Base-by-base conservation (phyloP, 352 stramenopile genomes). In the Saprolegnia parasitica region DNA sequence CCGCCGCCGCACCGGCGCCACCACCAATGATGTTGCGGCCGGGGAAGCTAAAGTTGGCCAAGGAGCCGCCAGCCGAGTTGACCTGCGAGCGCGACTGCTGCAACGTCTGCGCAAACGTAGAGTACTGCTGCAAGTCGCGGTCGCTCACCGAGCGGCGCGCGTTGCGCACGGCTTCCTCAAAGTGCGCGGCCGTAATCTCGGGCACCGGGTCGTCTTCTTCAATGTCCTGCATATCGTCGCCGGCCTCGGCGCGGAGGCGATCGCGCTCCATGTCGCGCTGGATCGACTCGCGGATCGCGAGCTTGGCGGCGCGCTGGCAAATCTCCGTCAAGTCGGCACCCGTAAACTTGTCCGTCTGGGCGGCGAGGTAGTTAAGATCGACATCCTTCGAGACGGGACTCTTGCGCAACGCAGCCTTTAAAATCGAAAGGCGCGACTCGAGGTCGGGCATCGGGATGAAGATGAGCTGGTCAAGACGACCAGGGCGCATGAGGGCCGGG, bases 251-350 rank as follows among this genome's bases (percentile, higher is more conserved):
- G 50, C 91, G 88, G 46, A 99, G 89, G 47, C 96, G 90, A 65
- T 99, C 91, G 45, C 96, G 90, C 78, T 99, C 97, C 84, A 99
- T 98, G 75, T 99, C 96, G 65, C 95, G 90, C 76, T 98, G 91
- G 76, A 99, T 99, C 73, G 96, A 98, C 81, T 99, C 96, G n/a
- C 97, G 91, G 76, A 99, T 99, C 2, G 97, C 98, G 65, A 99
- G 77, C 83, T 99, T 99, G 67, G 95, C 98, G n/a, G 98, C 97
- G 40, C 94, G 90, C 81, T 99, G 97, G 74, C 98, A 99, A 73
- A 99, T 99, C 84, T 99, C 97, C 32, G 97, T 99, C 56, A 99
- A 82, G 88, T 99, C 98, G 42, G 98, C 98, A 74, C 98, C 98
- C n/a, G 95, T 99, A 77, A 99, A 99, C 79, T 99, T 99, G 78